Conservation (phyloP, 139 green algal species). For the Chlamydomonas sphaeroides region DNA sequence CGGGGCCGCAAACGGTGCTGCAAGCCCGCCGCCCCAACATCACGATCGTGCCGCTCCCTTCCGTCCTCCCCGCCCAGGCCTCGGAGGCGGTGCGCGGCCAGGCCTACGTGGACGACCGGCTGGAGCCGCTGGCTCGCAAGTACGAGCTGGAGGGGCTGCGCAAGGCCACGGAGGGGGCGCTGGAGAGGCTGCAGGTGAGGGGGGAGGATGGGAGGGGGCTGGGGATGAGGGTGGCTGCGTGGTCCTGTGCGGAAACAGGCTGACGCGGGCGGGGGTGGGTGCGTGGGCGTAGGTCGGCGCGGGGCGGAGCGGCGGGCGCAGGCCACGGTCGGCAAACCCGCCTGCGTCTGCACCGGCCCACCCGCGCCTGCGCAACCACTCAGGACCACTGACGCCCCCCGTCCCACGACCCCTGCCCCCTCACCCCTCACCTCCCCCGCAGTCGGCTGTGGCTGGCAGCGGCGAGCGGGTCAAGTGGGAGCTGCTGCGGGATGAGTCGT, state of each 20-base stretch:
- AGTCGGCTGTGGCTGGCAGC: constrained; percentile 19
- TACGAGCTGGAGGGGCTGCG: constrained; percentile 33
- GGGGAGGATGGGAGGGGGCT: neutral
- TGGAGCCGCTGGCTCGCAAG: constrained; percentile 21
- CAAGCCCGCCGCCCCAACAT: too few relatives aligned
- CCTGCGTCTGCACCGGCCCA: too few relatives aligned
- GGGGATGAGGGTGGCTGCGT: neutral
- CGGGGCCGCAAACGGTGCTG: too few relatives aligned
- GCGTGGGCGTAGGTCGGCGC: too few relatives aligned
- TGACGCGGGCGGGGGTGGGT: too few relatives aligned
- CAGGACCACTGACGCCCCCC: neutral
- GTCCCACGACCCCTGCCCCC: too few relatives aligned
- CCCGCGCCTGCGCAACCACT: too few relatives aligned
- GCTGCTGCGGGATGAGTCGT: constrained; percentile 35
- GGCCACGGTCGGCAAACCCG: too few relatives aligned
- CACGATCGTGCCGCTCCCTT: too few relatives aligned
- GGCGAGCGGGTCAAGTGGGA: constrained; percentile 35
- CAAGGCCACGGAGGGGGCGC: neutral
- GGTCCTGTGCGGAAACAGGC: too few relatives aligned
- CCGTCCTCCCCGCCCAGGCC: neutral
- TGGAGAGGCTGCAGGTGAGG: constrained; percentile 17
- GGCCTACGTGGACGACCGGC: constrained; percentile 33
- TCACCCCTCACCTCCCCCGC: neutral
- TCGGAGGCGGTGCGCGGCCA: neutral
- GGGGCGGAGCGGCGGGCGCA: too few relatives aligned